Evolutionary conservation across 352 stramenopile genomes (phyloP).

Genomic region (Phytophthora fragariaefolia): DNA sequence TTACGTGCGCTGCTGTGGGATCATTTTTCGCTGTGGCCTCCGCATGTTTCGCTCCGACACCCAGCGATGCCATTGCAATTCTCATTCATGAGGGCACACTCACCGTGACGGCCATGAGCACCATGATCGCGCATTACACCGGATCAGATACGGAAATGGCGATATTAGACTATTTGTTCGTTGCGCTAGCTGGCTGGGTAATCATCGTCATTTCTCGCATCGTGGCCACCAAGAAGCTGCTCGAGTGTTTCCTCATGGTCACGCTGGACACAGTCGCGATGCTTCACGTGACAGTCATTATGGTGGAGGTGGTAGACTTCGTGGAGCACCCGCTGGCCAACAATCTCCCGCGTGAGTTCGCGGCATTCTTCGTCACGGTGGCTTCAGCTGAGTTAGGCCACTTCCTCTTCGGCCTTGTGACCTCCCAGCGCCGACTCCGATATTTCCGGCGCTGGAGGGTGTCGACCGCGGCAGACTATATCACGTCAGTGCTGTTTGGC

Average conservation of each 20-base stretch:
- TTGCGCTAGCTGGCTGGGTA: slow-evolving; percentile 53
- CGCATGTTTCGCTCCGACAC: slow-evolving; percentile 49
- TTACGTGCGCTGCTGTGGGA: slow-evolving; percentile 36
- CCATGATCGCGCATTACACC: slow-evolving; percentile 61
- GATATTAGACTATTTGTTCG: slow-evolving; percentile 68
- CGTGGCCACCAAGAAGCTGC: slow-evolving; percentile 57
- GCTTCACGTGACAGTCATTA: slow-evolving; percentile 61
- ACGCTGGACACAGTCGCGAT: slow-evolving; percentile 61
- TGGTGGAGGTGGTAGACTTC: slow-evolving; percentile 70
- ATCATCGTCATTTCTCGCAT: slow-evolving; percentile 66
- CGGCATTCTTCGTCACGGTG: slow-evolving; percentile 59
- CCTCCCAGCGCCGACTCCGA: neutral
- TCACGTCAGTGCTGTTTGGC: slow-evolving; percentile 30
- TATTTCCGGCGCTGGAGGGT: slow-evolving; percentile 24
- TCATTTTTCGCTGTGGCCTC: slow-evolving; percentile 42
- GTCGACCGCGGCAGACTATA: slow-evolving; percentile 15
- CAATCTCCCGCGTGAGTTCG: slow-evolving; percentile 44
- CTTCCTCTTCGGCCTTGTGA: slow-evolving; percentile 33
- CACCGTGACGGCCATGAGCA: slow-evolving; percentile 64
- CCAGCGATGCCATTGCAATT: slow-evolving; percentile 47
- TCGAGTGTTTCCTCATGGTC: slow-evolving; percentile 62
- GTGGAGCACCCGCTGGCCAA: slow-evolving; percentile 50
- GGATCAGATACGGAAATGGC: slow-evolving; percentile 42
- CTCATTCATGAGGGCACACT: slow-evolving; percentile 62
- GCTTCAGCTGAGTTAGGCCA: slow-evolving; percentile 42